Base-by-base conservation (phyloP, 345 rosid species). In the Populus simonii region DNA sequence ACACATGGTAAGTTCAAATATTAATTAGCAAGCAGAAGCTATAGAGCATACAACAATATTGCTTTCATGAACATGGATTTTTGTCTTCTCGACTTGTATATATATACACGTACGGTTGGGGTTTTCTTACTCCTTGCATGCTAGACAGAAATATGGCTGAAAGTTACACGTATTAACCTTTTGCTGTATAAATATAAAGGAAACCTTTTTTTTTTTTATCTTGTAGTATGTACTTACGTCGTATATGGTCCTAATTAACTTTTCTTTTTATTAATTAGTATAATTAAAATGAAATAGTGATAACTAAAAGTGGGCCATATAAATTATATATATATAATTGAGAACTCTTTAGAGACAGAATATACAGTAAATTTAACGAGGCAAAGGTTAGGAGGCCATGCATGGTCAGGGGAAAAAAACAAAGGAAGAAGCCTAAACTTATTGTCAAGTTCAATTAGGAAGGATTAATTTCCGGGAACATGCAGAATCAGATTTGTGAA, bases 41-140 rank as follows among this genome's bases (percentile, higher is more conserved):
- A 31, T 17, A 18, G 39, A 66, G 4, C 36, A 33, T 31, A 66
- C 59, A 74, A 8, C 55, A 18, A 80, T 72, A 75, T 25, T n/a
- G 72, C 70, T 78, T 84, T 80, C 80, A 72, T 51, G 63, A 63
- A 36, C n/a, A 73, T 77, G 39, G 67, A 35, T 68, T 68, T 62
- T 66, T 79, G 83, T 84, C 63, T 10, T n/a, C 12, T 7, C 62
- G 49, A 22, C 27, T 1, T 8, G 3, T 8, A n/a, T 8, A n/a
- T 17, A 13, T 29, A 27, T 27, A 27, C 15, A 12, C 9, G 65
- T 59, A 1, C 6, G 33, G 38, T 65, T 65, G 38, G 69, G 41
- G 2, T 66, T 66, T 17, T 16, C 6, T 17, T 4, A 16, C 23
- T 15, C 38, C 13, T 15, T 66, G 29, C 29, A n/a, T n/a, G 5